These are phyloP conservation scores for Gymnopilus dilepis DNA, from an alignment of 768 basidiomycete species.

Conservation along the genomic window DNA sequence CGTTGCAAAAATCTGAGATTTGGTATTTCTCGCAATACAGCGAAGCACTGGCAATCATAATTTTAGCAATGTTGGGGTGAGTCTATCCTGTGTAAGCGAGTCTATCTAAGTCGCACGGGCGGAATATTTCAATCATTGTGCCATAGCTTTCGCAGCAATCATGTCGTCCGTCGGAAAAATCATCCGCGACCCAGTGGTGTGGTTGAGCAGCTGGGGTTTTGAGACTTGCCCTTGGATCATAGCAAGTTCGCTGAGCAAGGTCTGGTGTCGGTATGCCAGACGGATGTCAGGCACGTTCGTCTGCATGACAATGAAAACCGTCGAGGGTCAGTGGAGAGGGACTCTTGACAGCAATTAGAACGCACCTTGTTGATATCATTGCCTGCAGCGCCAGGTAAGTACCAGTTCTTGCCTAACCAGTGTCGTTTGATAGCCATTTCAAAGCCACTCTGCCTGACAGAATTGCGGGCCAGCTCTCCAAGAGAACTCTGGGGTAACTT, in stretches of 20 bases:
- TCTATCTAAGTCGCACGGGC: too few relatives aligned
- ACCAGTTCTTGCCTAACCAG: constrained; percentile 95
- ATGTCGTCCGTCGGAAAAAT: constrained; percentile 38
- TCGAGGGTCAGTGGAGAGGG: not conserved
- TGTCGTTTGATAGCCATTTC: constrained; percentile 98
- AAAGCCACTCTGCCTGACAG: constrained; percentile 95
- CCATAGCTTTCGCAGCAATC: constrained; percentile 45
- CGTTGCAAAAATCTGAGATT: too few relatives aligned
- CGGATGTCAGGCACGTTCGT: constrained; percentile 97
- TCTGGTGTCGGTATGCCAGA: constrained; percentile 89
- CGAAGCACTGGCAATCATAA: too few relatives aligned
- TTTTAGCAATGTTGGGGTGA: too few relatives aligned
- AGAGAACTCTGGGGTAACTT: constrained; percentile 93
- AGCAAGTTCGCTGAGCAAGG: constrained; percentile 83
- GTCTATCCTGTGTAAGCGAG: too few relatives aligned
- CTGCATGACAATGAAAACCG: constrained; percentile 43
- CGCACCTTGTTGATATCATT: constrained; percentile 95
- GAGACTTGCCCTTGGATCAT: constrained; percentile 65
- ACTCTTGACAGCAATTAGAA: constrained; percentile 1
- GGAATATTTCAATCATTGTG: not conserved
- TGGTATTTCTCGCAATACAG: too few relatives aligned
- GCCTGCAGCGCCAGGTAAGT: constrained; percentile 88
- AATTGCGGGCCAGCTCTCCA: constrained; percentile 98
- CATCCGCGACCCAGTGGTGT: constrained; percentile 16
- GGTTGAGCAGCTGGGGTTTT: constrained; percentile 23